phyloP scores from a whole-genome alignment of 2,329 filamentous ascomycete genomes.

The Alternaria burnsii region DNA sequence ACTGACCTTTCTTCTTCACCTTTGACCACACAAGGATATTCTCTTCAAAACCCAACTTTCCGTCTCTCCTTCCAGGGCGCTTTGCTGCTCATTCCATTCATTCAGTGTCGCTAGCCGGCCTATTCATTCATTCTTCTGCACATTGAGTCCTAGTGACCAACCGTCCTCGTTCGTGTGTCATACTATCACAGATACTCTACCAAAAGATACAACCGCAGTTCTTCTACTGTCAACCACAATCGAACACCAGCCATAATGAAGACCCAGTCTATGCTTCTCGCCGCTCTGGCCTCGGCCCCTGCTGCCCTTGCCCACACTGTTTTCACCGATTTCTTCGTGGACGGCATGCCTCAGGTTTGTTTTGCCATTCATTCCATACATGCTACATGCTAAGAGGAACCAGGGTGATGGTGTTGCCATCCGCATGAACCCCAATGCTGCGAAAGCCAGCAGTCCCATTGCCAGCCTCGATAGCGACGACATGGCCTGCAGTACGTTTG shows the following conservation, averaged over 20 bases:
- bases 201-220: conserved; percentile 1
- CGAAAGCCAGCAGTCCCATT: conserved; percentile 66
- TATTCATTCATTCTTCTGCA: conserved; percentile 30
- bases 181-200: conserved; percentile 23
- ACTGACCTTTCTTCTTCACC: conserved; percentile 7
- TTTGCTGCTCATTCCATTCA: conserved; percentile 43
- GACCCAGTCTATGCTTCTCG: conserved; percentile 44
- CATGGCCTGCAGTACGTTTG: conserved; percentile 73
- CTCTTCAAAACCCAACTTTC: conserved; percentile 37
- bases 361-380: not conserved
- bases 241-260: conserved; percentile 38
- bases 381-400: conserved; percentile 28
- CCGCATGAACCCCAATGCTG: conserved; percentile 67
- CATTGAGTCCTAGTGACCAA: conserved; percentile 45
- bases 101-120: conserved; percentile 50
- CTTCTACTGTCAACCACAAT: conserved; percentile 3
- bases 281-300: conserved; percentile 45
- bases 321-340: conserved; percentile 48
- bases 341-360: conserved; percentile 44
- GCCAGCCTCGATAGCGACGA: conserved; percentile 64
- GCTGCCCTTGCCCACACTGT: conserved; percentile 47
- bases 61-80: conserved; percentile 42
- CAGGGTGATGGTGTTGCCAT: conserved; percentile 76
- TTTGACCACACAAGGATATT: conserved; percentile 36
- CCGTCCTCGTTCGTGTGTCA: conserved; percentile 34